phyloP scores from a whole-genome alignment of 2,329 filamentous ascomycete species.

The Aspergillus sp. region DNA sequence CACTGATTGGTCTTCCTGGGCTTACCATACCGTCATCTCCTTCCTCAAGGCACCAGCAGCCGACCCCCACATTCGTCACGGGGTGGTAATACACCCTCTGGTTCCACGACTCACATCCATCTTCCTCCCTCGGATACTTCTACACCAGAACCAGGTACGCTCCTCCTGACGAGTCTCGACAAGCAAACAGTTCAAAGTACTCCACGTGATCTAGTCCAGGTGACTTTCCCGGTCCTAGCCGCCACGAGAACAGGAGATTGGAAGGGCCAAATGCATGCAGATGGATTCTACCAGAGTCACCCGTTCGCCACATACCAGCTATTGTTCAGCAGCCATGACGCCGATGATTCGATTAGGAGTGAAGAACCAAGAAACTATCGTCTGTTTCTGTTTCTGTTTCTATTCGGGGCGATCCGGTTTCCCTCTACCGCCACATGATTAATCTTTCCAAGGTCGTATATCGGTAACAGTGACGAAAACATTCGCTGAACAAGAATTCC shows the following conservation, averaged over 20 bases:
- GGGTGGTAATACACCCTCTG: neutral
- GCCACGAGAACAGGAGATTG: neutral
- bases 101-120: neutral
- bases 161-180: conserved; percentile 1
- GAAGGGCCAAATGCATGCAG: neutral
- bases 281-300: neutral
- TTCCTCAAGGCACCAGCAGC: no score
- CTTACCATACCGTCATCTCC: no score
- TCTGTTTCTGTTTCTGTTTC: no score
- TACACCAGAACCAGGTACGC: neutral
- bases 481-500: neutral
- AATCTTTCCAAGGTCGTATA: no score
- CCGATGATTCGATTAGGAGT: neutral
- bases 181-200: no score
- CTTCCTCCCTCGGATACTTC: no score
- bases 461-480: neutral
- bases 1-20: no score
- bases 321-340: neutral
- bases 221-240: neutral
- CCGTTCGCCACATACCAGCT: neutral
- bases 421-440: no score
- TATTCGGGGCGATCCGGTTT: no score
- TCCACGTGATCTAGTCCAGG: no score
- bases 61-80: neutral
- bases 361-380: no score